A percentile compares a stretch with the other conserved stretches of the same genome.
Evolutionary conservation across 2,329 filamentous ascomycete species (phyloP).

Genomic region (Hypoxylon sp.): DNA sequence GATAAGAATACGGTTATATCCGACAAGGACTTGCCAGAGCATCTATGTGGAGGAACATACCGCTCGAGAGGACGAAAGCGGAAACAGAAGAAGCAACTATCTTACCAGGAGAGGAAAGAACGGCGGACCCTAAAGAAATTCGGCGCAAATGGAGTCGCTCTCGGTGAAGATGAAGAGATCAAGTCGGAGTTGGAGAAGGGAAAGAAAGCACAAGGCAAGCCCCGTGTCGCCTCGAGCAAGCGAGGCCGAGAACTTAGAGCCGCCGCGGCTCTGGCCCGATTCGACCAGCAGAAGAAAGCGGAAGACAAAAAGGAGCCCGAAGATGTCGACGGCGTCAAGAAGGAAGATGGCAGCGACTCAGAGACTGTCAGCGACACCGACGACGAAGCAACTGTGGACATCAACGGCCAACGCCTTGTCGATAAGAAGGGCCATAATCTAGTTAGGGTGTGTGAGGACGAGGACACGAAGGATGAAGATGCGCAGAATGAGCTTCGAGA

Average conservation of each 20-base stretch:
- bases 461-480: conserved; percentile 69
- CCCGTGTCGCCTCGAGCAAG: conserved; percentile 80
- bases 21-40: conserved; percentile 74
- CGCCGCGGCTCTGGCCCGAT: conserved; percentile 81
- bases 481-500: conserved; percentile 77
- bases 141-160: conserved; percentile 75
- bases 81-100: conserved; percentile 66
- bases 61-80: conserved; percentile 71
- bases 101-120: conserved; percentile 81
- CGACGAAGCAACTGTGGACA: conserved; percentile 69
- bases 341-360: conserved; percentile 55
- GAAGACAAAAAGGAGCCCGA: conserved; percentile 61
- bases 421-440: conserved; percentile 77
- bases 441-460: conserved; percentile 82
- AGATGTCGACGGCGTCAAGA: conserved; percentile 51
- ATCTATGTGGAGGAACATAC: conserved; percentile 87
- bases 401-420: conserved; percentile 74
- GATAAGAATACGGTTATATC: conserved; percentile 66
- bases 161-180: conserved; percentile 77
- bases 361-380: conserved; percentile 62
- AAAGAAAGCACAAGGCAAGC: conserved; percentile 73
- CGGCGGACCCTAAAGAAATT: conserved; percentile 82
- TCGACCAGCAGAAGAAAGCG: conserved; percentile 71
- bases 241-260: conserved; percentile 82
- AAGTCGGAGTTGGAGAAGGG: conserved; percentile 78